A percentile compares a stretch with the other conserved stretches of the same genome.
These are phyloP conservation scores for Volvox reticuliferus DNA, from an alignment of 139 green algal genomes.

Conservation along the genomic window DNA sequence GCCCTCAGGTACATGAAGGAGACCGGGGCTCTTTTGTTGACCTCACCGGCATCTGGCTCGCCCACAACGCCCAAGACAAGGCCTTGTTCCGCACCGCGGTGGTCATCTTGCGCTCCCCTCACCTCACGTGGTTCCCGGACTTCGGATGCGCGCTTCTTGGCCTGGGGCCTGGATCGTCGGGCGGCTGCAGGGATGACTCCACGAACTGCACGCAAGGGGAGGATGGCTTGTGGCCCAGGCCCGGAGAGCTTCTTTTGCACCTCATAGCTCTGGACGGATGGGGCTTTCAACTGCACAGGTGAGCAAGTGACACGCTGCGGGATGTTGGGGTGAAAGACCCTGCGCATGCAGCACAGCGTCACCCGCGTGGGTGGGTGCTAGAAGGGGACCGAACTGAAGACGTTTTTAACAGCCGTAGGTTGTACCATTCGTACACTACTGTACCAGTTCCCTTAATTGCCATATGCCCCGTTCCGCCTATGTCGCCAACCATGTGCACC, in stretches of 20 bases:
- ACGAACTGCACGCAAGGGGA: background rate
- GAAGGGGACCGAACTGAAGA: too few species aligned
- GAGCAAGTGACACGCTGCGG: background rate
- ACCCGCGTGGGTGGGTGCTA: too few species aligned
- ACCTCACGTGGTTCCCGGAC: slow-evolving; percentile 5
- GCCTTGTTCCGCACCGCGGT: background rate
- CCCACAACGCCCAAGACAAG: background rate
- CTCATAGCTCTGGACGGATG: slow-evolving; percentile 51
- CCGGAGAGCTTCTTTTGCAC: background rate
- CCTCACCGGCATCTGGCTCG: background rate
- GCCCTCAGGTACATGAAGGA: too few species aligned
- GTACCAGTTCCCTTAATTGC: too few species aligned
- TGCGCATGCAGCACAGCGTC: too few species aligned
- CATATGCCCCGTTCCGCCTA: too few species aligned
- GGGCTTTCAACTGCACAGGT: slow-evolving; percentile 23
- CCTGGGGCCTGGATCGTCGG: background rate
- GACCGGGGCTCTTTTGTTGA: background rate
- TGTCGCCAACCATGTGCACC: too few species aligned
- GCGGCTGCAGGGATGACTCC: too few species aligned
- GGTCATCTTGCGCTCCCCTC: background rate
- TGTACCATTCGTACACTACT: too few species aligned
- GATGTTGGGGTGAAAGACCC: too few species aligned
- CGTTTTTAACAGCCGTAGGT: too few species aligned
- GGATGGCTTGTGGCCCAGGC: background rate
- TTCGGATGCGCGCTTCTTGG: slow-evolving; percentile 36